phyloP scores from a whole-genome alignment of 495 filamentous ascomycete species.

The Talaromyces stipitatus region DNA sequence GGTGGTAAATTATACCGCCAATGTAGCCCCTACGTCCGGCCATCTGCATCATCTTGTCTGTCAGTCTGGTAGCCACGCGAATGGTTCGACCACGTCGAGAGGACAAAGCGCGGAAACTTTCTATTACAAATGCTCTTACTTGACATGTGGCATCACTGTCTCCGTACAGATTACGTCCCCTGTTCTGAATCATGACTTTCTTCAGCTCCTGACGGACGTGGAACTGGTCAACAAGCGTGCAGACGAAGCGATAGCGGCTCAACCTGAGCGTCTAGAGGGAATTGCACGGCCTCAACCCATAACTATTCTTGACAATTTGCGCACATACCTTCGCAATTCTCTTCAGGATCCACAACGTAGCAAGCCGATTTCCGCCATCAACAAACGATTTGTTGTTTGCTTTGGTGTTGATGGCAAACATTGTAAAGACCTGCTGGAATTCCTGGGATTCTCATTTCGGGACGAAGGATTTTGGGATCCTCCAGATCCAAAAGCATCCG shows the following conservation, averaged over 20 bases:
- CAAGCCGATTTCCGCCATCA: slow-evolving; percentile 54
- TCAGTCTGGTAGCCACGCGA: slow-evolving; percentile 25
- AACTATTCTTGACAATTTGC: slow-evolving; percentile 47
- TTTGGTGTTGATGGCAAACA: slow-evolving; percentile 51
- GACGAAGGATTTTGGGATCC: slow-evolving; percentile 36
- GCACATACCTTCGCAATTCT: slow-evolving; percentile 55
- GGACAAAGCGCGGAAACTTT: slow-evolving; percentile 33
- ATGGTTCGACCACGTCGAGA: slow-evolving; percentile 17
- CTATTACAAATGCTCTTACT: slow-evolving; percentile 53
- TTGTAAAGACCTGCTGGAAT: slow-evolving; percentile 55
- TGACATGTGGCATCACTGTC: slow-evolving; percentile 47
- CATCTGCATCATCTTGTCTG: slow-evolving; percentile 45
- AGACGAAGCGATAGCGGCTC: slow-evolving; percentile 40
- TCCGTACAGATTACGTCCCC: slow-evolving; percentile 47
- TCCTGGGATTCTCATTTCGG: slow-evolving; percentile 49
- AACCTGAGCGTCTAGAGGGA: slow-evolving; percentile 53
- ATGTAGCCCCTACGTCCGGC: slow-evolving; percentile 11
- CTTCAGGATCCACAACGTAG: slow-evolving; percentile 35
- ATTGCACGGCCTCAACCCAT: slow-evolving; percentile 36
- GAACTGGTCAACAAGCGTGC: slow-evolving; percentile 44
- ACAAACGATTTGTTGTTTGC: slow-evolving; percentile 63
- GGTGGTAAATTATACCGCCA: slow-evolving; percentile 30
- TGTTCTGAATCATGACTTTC: slow-evolving; percentile 38
- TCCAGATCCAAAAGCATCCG: slow-evolving; percentile 29
- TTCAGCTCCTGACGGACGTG: slow-evolving; percentile 50